phyloP scores from a whole-genome alignment of 2,329 filamentous ascomycete species.

The Claviceps maximensis region DNA sequence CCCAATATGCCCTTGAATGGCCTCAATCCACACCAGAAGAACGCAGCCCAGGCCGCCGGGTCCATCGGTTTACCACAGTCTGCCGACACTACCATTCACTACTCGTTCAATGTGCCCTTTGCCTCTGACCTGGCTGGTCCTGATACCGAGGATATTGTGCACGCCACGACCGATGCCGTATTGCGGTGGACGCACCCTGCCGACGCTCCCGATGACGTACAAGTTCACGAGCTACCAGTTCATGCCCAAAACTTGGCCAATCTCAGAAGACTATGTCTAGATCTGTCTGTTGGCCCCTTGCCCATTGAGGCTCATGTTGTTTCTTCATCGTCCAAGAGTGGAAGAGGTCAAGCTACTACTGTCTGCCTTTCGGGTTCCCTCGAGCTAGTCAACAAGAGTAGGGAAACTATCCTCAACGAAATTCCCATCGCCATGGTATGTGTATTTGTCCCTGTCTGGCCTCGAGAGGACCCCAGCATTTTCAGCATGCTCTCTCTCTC shows the following conservation, averaged over 20 bases:
- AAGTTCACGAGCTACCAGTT: constrained; percentile 81
- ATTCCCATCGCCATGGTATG: constrained; percentile 86
- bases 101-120: constrained; percentile 96
- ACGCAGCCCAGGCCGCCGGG: constrained; percentile 35
- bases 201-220: constrained; percentile 70
- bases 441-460: constrained; percentile 7
- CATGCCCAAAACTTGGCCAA: constrained; percentile 77
- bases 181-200: constrained; percentile 89
- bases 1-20: constrained; percentile 42
- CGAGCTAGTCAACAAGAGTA: constrained; percentile 78
- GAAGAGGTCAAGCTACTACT: constrained; percentile 63
- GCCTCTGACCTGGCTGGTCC: constrained; percentile 84
- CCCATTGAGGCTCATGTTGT: constrained; percentile 76
- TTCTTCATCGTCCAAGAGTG: constrained; percentile 63
- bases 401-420: constrained; percentile 80
- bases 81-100: constrained; percentile 68
- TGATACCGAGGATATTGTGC: constrained; percentile 86
- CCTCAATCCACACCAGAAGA: constrained; percentile 46
- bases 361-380: constrained; percentile 82
- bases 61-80: constrained; percentile 55
- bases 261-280: constrained; percentile 65
- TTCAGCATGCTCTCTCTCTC: background rate
- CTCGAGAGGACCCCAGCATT: too few relatives aligned
- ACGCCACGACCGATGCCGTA: constrained; percentile 77
- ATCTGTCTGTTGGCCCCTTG: constrained; percentile 57